These are phyloP conservation scores for Aspergillus mulundensis DNA, from an alignment of 495 filamentous ascomycete species.

Conservation along the genomic window DNA sequence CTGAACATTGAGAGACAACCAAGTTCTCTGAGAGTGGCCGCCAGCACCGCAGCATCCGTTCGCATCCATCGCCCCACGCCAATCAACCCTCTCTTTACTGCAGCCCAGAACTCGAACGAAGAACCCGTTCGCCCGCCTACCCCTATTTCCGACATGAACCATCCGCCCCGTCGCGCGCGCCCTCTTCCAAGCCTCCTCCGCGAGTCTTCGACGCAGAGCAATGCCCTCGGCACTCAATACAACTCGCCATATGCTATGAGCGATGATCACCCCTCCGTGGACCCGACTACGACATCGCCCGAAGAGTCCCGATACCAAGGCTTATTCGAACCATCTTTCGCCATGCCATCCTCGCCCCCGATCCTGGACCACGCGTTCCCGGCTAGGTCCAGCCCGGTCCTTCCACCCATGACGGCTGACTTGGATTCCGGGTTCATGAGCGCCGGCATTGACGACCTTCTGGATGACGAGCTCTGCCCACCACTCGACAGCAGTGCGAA, in stretches of 20 bases:
- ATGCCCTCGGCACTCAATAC: constrained; percentile 36
- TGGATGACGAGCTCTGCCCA: constrained; percentile 48
- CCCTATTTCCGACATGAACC: constrained; percentile 56
- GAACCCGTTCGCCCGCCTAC: constrained; percentile 79
- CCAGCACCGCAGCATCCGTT: constrained; percentile 81
- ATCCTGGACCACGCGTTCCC: constrained; percentile 56
- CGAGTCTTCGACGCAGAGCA: constrained; percentile 39
- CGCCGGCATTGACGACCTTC: constrained; percentile 58
- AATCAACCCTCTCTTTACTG: constrained; percentile 47
- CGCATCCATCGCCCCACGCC: constrained; percentile 78
- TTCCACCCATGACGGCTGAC: constrained; percentile 58
- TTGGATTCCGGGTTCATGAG: constrained; percentile 82
- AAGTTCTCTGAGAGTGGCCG: constrained; percentile 80
- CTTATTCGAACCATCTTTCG: constrained; percentile 46
- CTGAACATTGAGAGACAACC: constrained; percentile 63
- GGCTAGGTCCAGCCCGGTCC: constrained; percentile 65
- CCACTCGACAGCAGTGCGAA: constrained; percentile 32
- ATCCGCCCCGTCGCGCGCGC: constrained; percentile 30
- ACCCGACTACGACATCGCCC: constrained; percentile 35
- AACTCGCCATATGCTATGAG: constrained; percentile 46
- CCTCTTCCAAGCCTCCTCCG: constrained; percentile 37
- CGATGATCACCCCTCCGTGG: constrained; percentile 31
- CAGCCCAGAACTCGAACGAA: constrained; percentile 56
- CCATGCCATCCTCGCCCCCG: constrained; percentile 77
- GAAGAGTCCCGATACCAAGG: constrained; percentile 47